Base-by-base conservation (phyloP, 1,139 yeast species). In the Sugiyamaella castrensis region DNA sequence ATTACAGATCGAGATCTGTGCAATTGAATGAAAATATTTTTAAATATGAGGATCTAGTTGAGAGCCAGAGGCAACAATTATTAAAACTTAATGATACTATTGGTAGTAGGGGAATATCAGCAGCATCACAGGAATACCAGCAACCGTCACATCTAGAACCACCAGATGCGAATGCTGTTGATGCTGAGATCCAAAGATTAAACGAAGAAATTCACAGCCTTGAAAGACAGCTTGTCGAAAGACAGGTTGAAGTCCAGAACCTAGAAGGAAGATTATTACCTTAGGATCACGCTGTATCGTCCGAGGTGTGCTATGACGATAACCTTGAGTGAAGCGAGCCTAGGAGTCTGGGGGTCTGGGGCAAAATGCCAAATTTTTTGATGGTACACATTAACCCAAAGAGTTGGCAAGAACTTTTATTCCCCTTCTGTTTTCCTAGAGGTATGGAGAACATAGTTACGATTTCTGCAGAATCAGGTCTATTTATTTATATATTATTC, bases 1-100 rank as follows among this genome's bases (percentile, higher is more conserved):
- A 50, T 13, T 61, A 52, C 26, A 57, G 65, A 15, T 28, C 47
- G 1, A 54, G 53, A 38, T 63, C 64, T 55, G 50, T 48, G 4
- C 44, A 52, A 1, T 47, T 67, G n/a, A 61, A 57, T 13, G 51
- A 54, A 5, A 63, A 59, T 16, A 60, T 70, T 5, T 43, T 58
- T 41, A 47, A 58, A 13, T 59, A 62, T 35, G 73, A 71, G 47
- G 66, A 65, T n/a, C 56, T 66, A 7, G 64, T 71, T 10, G 65
- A 63, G 37, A 53, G 65, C 34, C 65, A 61, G 60, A 50, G 63
- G 38, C 45, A 47, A 30, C 52, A 57, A 50, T 55, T 60, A 36
- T 51, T 53, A 10, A 42, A 56, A 31, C 38, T 58, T 40, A 54
- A 57, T 32, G 44, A 51, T 28, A 46, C 50, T 3, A 32, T 56